A percentile compares a stretch with the other conserved stretches of the same genome.
Evolutionary conservation across 1,284 basidiomycete genomes (phyloP).

Genomic region (Rhizoctonia solani): DNA sequence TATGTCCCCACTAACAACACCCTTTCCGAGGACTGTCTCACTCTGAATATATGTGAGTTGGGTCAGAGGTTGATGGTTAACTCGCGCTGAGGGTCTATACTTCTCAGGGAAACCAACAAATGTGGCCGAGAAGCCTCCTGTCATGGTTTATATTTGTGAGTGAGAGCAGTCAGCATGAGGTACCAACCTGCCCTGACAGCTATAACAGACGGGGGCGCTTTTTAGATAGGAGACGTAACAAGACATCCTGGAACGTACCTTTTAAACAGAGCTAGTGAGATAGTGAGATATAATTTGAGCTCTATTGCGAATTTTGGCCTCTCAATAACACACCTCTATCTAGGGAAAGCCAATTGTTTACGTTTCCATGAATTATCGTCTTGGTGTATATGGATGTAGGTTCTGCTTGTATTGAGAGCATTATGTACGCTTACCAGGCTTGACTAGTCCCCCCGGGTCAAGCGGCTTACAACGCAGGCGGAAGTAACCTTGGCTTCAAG

Average conservation of each 20-base stretch:
- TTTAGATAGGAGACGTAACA: background rate
- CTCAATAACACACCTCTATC: background rate
- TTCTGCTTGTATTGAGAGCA: slow-evolving; percentile 33
- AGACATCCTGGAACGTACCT: background rate
- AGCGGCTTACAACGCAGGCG: slow-evolving; percentile 39
- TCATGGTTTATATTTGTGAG: slow-evolving; percentile 36
- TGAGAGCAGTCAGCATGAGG: background rate
- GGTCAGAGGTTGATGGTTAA: slow-evolving; percentile 37
- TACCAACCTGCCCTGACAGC: background rate
- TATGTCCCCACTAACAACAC: slow-evolving; percentile 27
- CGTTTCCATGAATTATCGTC: slow-evolving; percentile 45
- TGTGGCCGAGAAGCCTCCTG: slow-evolving; percentile 11
- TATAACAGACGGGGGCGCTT: slow-evolving; percentile 34
- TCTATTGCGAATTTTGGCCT: too few species aligned
- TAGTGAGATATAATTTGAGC: background rate
- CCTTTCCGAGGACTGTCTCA: slow-evolving; percentile 50
- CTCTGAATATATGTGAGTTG: slow-evolving; percentile 46
- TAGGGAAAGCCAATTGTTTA: slow-evolving; percentile 42
- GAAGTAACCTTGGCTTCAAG: slow-evolving; percentile 45
- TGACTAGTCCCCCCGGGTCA: slow-evolving; percentile 42
- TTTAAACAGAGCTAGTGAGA: background rate
- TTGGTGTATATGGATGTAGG: slow-evolving; percentile 26
- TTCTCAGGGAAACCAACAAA: background rate
- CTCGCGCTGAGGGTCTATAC: slow-evolving; percentile 36
- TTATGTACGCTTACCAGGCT: background rate